phyloP scores from a whole-genome alignment of 129 eudicot genomes.

The Saposhnikovia divaricata region DNA sequence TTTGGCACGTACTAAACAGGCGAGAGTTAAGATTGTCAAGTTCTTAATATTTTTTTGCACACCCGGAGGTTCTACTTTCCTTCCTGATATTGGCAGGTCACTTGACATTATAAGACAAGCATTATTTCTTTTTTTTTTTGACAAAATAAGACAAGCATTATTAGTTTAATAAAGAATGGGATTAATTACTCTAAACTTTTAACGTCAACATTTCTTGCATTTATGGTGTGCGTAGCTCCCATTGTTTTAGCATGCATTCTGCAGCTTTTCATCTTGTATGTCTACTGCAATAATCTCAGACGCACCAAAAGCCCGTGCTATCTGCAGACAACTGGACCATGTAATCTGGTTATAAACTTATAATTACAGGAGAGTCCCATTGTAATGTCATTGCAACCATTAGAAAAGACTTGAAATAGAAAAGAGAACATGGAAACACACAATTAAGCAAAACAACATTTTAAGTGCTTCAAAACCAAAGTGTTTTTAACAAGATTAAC shows the following conservation, averaged over 20 bases:
- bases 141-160: not conserved
- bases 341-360: conserved; percentile 28
- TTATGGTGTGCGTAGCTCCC: conserved; percentile 89
- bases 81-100: not conserved
- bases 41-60: not conserved
- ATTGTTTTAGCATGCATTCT: conserved; percentile 78
- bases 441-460: not conserved
- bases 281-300: conserved; percentile 92
- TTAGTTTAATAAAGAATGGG: not conserved
- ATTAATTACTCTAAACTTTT: conserved; percentile 52
- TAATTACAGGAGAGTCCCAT: not conserved
- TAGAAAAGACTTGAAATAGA: not conserved
- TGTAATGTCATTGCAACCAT: not conserved
- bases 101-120: not conserved
- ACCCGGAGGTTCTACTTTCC: not conserved
- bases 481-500: not conserved
- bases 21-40: not conserved
- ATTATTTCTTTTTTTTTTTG: too few relatives aligned
- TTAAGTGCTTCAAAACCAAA: not conserved
- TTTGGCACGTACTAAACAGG: not conserved
- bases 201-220: conserved; percentile 73
- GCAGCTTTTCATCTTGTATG: conserved; percentile 79
- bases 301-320: conserved; percentile 97
- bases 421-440: not conserved
- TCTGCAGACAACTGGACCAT: conserved; percentile 80